Conservation (phyloP, 108 stramenopile genomes). For the Cyclotella baltica region DNA sequence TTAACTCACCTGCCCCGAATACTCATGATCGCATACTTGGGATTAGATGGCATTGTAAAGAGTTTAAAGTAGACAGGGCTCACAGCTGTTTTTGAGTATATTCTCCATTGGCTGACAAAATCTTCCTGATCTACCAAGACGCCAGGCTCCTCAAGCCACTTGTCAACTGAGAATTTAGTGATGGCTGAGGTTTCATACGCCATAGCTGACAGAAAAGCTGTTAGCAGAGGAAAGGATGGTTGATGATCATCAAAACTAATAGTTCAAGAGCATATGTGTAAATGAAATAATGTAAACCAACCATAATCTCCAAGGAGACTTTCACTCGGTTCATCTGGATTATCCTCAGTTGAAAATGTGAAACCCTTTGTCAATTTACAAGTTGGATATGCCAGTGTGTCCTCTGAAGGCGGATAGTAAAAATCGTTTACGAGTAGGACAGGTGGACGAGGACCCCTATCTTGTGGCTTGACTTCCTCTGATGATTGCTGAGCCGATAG, state of each 20-base stretch:
- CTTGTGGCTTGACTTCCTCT: constrained; percentile 24
- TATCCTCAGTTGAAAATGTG: constrained; percentile 18
- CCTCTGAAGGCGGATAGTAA: constrained; percentile 42
- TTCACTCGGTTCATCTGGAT: constrained; percentile 1
- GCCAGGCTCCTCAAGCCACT: constrained; percentile 72
- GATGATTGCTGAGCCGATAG: constrained; percentile 36
- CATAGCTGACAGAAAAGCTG: constrained; percentile 33
- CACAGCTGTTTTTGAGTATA: constrained; percentile 16
- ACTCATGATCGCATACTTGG: constrained; percentile 55
- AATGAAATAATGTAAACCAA: constrained; percentile 17
- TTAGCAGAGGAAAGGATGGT: not conserved
- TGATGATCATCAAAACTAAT: not conserved
- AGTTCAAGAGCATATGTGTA: not conserved
- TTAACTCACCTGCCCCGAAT: constrained; percentile 63
- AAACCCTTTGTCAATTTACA: constrained; percentile 57
- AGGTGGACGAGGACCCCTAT: constrained; percentile 33
- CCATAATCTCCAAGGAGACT: constrained; percentile 62
- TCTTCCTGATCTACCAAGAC: constrained; percentile 55
- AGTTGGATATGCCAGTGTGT: constrained; percentile 63
- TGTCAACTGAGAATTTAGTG: constrained; percentile 43
- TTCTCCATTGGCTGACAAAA: constrained; percentile 57
- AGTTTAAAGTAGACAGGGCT: constrained; percentile 69
- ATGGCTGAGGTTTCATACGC: constrained; percentile 47
- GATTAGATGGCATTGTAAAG: constrained; percentile 43
- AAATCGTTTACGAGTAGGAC: constrained; percentile 49